phyloP scores from a whole-genome alignment of 495 filamentous ascomycete genomes.

The Apiosordaria backusii region DNA sequence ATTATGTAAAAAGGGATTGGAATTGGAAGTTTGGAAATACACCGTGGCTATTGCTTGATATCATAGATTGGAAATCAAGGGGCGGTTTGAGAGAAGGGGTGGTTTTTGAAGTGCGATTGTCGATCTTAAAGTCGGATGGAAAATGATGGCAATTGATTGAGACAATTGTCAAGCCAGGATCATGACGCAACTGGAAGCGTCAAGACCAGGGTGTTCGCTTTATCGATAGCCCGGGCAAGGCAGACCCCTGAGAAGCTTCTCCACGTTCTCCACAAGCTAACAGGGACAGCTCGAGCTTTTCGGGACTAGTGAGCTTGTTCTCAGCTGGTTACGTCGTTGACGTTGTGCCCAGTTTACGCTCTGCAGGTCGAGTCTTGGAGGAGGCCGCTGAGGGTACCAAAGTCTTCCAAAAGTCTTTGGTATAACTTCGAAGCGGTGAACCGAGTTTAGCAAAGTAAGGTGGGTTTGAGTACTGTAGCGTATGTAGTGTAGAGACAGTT shows the following conservation, averaged over 20 bases:
- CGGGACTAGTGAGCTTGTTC: constrained; percentile 4
- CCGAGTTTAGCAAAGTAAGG: neutral
- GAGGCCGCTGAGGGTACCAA: neutral
- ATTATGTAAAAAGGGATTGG: neutral
- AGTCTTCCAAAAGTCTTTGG: neutral
- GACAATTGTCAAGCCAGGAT: neutral
- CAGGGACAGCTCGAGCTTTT: neutral
- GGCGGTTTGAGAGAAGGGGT: neutral
- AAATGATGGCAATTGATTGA: neutral
- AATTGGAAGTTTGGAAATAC: neutral
- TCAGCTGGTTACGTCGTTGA: constrained; percentile 11
- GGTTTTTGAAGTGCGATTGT: neutral
- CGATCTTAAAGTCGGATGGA: neutral
- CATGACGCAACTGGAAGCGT: neutral
- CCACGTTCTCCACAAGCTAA: neutral
- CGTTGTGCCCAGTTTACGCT: neutral
- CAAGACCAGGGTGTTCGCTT: neutral
- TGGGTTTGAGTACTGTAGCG: neutral
- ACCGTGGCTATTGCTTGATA: neutral
- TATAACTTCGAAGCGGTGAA: constrained; percentile 1
- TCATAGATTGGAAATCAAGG: neutral
- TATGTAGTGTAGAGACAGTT: too few relatives aligned
- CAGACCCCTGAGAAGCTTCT: neutral
- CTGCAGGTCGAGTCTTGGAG: neutral
- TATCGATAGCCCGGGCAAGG: neutral